phyloP scores from a whole-genome alignment of 495 filamentous ascomycete genomes.

The Aspergillus olivimuriae region DNA sequence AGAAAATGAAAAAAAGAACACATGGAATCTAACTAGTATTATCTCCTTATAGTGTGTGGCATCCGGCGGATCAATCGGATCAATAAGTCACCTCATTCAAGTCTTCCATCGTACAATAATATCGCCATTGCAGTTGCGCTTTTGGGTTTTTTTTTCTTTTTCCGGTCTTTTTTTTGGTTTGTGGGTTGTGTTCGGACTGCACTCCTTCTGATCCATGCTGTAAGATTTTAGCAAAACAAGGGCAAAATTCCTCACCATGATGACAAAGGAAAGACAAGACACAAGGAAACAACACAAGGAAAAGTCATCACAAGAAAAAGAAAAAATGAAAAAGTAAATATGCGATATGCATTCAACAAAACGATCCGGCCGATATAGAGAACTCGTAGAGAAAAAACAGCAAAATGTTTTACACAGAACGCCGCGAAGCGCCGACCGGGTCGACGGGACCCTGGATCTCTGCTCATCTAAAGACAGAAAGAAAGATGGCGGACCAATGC shows the following conservation, averaged over 20 bases:
- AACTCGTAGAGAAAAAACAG: constrained; percentile 3
- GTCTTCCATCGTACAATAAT: constrained; percentile 18
- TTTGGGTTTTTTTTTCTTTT: too few relatives aligned
- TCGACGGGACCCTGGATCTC: constrained; percentile 16
- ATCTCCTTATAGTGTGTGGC: constrained; percentile 11
- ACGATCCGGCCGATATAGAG: constrained; percentile 7
- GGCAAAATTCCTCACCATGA: constrained; percentile 9
- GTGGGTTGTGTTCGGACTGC: too few relatives aligned
- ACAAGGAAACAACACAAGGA: constrained; percentile 4
- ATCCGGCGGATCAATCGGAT: constrained; percentile 15
- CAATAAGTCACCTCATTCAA: constrained; percentile 3
- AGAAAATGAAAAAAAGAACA: constrained; percentile 5
- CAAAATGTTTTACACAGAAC: constrained; percentile 30
- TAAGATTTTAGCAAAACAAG: constrained; percentile 14
- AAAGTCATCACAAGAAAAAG: constrained; percentile 8
- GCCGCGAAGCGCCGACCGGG: constrained; percentile 25
- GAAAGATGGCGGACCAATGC: constrained; percentile 12
- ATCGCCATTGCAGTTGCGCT: too few relatives aligned
- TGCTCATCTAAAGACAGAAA: constrained; percentile 19
- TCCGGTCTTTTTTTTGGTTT: too few relatives aligned
- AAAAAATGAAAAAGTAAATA: constrained; percentile 3
- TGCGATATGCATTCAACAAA: constrained; percentile 10
- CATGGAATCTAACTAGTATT: constrained; percentile 13
- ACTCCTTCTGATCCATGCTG: constrained; percentile 11
- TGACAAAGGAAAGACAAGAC: constrained; percentile 1